These are phyloP conservation scores for Debaryomyces robertsiae DNA, from an alignment of 1,139 yeast species.

Conservation along the genomic window DNA sequence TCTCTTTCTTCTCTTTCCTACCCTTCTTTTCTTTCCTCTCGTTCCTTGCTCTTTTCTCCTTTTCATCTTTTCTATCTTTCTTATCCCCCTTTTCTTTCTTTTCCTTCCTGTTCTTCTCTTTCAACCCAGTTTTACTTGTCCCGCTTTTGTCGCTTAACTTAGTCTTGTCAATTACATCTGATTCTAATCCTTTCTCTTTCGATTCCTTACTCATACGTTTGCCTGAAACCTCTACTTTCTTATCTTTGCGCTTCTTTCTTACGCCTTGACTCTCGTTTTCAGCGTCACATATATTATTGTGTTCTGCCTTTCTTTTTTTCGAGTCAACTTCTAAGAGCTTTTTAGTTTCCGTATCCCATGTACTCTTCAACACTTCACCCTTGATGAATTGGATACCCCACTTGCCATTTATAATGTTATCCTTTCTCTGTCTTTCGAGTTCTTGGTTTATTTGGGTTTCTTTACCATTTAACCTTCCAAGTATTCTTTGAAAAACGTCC, in stretches of 20 bases:
- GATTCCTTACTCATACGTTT: constrained; percentile 25
- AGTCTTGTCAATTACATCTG: background rate
- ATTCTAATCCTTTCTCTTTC: constrained; percentile 7
- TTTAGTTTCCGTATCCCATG: constrained; percentile 74
- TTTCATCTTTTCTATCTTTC: constrained; percentile 21
- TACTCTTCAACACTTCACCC: constrained; percentile 81
- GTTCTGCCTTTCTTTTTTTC: constrained; percentile 7
- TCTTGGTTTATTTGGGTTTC: constrained; percentile 61
- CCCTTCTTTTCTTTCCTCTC: constrained; percentile 30
- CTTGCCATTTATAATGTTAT: constrained; percentile 70
- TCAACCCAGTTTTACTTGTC: constrained; percentile 12
- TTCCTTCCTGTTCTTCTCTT: constrained; percentile 13
- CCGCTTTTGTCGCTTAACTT: constrained; percentile 18
- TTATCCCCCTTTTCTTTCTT: constrained; percentile 14
- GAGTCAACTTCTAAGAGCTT: constrained; percentile 21
- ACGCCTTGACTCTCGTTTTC: background rate
- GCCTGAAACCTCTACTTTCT: constrained; percentile 15
- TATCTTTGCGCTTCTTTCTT: constrained; percentile 11
- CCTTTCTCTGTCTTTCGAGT: constrained; percentile 65
- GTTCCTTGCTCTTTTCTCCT: constrained; percentile 27
- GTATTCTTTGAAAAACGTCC: constrained; percentile 87
- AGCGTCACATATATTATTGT: background rate
- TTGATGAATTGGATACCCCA: constrained; percentile 87
- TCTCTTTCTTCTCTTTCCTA: constrained; percentile 28
- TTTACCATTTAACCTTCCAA: constrained; percentile 83